phyloP scores from a whole-genome alignment of 164 flowering plant species.

The Macadamia tetraphylla region DNA sequence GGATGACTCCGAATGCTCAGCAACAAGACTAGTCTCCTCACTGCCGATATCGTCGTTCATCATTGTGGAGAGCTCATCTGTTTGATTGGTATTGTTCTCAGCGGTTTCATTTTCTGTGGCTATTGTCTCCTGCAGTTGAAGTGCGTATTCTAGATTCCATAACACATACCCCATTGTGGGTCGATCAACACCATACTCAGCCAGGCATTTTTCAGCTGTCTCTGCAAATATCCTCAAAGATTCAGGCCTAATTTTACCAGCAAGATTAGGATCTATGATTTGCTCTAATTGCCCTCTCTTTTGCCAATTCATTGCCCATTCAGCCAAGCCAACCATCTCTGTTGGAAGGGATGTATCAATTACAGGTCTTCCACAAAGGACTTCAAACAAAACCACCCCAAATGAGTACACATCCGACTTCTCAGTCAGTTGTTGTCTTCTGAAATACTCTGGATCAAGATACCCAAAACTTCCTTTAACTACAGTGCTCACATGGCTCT shows the following conservation, averaged over 20 bases:
- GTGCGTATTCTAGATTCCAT: constrained; percentile 76
- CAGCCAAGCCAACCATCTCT: constrained; percentile 73
- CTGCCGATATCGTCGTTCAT: constrained; percentile 29
- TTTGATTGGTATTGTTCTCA: constrained; percentile 57
- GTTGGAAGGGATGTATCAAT: constrained; percentile 69
- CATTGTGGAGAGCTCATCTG: constrained; percentile 49
- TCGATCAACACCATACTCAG: constrained; percentile 68
- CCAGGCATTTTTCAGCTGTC: constrained; percentile 82
- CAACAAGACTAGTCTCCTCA: constrained; percentile 19
- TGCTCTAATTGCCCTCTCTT: constrained; percentile 62
- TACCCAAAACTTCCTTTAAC: constrained; percentile 90
- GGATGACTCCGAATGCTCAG: constrained; percentile 24
- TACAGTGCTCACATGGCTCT: constrained; percentile 83
- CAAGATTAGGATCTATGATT: constrained; percentile 51
- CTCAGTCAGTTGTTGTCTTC: constrained; percentile 76
- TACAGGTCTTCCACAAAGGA: constrained; percentile 74
- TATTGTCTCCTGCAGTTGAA: constrained; percentile 67
- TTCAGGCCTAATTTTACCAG: constrained; percentile 53
- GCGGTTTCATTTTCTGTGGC: constrained; percentile 43
- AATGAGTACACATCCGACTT: constrained; percentile 92
- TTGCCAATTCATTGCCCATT: constrained; percentile 83
- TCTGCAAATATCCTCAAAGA: constrained; percentile 70
- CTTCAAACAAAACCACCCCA: constrained; percentile 80
- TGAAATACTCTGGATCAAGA: constrained; percentile 79
- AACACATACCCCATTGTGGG: constrained; percentile 83